Base-by-base conservation (phyloP, 768 basidiomycete species). In the Boletus rubropictus region DNA sequence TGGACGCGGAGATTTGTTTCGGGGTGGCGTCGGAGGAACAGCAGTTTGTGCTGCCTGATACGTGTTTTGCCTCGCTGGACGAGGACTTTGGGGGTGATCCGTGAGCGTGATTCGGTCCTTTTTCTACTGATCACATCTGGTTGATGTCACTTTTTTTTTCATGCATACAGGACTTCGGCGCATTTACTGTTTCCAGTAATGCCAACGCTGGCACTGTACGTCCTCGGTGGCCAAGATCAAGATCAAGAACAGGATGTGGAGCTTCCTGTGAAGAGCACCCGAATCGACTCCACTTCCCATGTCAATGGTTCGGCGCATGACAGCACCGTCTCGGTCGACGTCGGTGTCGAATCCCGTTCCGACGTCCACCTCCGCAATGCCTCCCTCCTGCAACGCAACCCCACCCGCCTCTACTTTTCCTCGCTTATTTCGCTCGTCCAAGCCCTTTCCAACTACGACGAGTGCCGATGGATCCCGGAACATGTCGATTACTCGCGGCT, bases 291-390 rank as follows among this genome's bases (percentile, higher is more conserved):
- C 4, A 27, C 10, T 6, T n/a, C 14, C n/a, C 14, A 8, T 17
- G 5, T 2, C 1, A 14, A 14, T 18, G 22, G 11, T 4, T 14
- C 32, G 1, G 21, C n/a, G 49, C 54, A 61, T 2, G 44, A 46
- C 7, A 42, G 55, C 0, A 60, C 58, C 6, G 53, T 72, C n/a
- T 70, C 60, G 55, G 53, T 81, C 32, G 71, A 77, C 42, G 65
- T 76, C 18, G 79, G 78, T 12, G 54, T 69, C 29, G 80, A 82
- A 62, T 72, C 71, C 0, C 70, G 72, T 1, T 67, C 69, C 1
- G 81, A 82, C 60, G 73, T 82, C n/a, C 77, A 80, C 54, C 66
- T 82, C 24, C 76, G 81, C 18, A 82, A 82, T 40, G 72, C 78
- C 10, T 75, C 79, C 60, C 67, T 81, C 37, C 72, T 82, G 12